Conservation (phyloP, 2,329 filamentous ascomycete species). For the Exophiala oligosperma region DNA sequence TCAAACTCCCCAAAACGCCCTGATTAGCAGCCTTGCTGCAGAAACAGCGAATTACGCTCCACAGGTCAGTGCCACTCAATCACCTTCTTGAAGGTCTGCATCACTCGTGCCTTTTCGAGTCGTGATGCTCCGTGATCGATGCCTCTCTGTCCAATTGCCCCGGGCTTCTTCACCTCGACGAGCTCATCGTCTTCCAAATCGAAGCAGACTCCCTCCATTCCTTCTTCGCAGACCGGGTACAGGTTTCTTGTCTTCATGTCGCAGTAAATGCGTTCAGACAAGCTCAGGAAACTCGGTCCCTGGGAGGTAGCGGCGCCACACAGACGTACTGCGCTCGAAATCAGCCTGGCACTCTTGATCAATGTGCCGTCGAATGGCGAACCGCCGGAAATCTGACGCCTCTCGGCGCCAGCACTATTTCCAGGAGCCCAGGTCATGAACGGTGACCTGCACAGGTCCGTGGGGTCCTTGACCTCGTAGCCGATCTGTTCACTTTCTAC, state of each 20-base stretch:
- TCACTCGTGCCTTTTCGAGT: too few species aligned
- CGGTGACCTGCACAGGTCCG: not conserved
- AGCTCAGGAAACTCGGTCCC: constrained; percentile 4
- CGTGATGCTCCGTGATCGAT: too few species aligned
- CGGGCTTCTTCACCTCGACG: too few species aligned
- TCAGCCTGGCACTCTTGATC: not conserved
- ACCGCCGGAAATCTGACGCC: not conserved
- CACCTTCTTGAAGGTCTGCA: too few species aligned
- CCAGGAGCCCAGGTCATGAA: not conserved
- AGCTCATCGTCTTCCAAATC: too few species aligned
- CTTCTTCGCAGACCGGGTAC: constrained; percentile 5
- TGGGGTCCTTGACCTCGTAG: not conserved
- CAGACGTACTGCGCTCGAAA: not conserved
- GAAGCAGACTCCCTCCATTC: not conserved
- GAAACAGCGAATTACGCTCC: too few species aligned
- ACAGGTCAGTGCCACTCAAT: too few species aligned
- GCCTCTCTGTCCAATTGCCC: too few species aligned
- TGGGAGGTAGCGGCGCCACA: not conserved
- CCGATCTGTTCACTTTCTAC: not conserved
- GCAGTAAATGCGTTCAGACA: constrained; percentile 3
- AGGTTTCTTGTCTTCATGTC: constrained; percentile 10
- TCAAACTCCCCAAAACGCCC: too few species aligned
- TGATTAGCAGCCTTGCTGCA: too few species aligned
- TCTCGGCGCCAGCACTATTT: not conserved
- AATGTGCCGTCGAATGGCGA: not conserved